These are phyloP conservation scores for Turritis glabra DNA, from an alignment of 345 rosid genomes.

Conservation along the genomic window DNA sequence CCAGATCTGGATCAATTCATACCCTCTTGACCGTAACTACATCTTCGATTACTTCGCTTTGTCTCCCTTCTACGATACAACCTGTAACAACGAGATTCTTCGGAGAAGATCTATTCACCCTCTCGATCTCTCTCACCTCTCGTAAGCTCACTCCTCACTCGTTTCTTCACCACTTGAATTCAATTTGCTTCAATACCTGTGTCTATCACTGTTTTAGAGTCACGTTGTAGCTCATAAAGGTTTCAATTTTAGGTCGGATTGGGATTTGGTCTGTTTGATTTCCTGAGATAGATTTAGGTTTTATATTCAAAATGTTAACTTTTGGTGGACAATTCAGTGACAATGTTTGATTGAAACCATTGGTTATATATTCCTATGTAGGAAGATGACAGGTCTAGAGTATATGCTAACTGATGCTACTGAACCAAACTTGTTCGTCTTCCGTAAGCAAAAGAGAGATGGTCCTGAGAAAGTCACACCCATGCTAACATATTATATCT, in stretches of 20 bases:
- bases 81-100: conserved; percentile 87
- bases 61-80: conserved; percentile 82
- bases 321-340: neutral
- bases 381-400: conserved; percentile 88
- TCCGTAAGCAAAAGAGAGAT: conserved; percentile 92
- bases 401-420: conserved; percentile 69
- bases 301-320: neutral
- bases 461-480: conserved; percentile 85
- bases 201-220: neutral
- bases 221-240: neutral
- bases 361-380: conserved; percentile 4
- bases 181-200: neutral
- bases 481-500: conserved; percentile 72
- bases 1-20: conserved; percentile 89
- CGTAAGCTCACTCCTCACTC: conserved; percentile 48
- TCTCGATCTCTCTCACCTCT: conserved; percentile 78
- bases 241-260: neutral
- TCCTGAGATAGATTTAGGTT: neutral
- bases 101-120: conserved; percentile 77
- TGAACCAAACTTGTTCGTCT: conserved; percentile 85
- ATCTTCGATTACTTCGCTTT: conserved; percentile 93
- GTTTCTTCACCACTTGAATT: neutral
- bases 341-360: neutral
- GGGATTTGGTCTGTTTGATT: neutral
- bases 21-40: conserved; percentile 84